These are phyloP conservation scores for Aspergillus ellipticus DNA, from an alignment of 495 filamentous ascomycete genomes.

Conservation along the genomic window DNA sequence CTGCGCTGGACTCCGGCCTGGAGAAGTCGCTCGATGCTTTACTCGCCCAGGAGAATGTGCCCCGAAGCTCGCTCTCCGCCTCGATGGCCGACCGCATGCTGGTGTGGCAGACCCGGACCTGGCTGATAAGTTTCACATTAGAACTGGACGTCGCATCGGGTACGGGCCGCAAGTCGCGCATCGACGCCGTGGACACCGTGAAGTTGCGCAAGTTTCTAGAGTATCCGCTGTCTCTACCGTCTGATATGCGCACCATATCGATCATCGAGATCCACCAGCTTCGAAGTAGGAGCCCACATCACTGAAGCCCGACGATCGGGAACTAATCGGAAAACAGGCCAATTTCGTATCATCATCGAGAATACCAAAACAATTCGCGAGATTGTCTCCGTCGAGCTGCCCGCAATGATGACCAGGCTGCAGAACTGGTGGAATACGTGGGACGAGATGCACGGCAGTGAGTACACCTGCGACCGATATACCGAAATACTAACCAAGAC, in stretches of 20 bases:
- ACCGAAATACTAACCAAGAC: background rate
- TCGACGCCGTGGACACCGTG: constrained; percentile 36
- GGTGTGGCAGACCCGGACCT: constrained; percentile 41
- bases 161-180: constrained; percentile 41
- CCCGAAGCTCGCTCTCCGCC: constrained; percentile 38
- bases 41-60: constrained; percentile 31
- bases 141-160: constrained; percentile 43
- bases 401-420: constrained; percentile 34
- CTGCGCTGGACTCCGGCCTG: constrained; percentile 38
- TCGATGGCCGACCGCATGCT: constrained; percentile 39
- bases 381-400: constrained; percentile 31
- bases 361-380: constrained; percentile 25
- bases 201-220: constrained; percentile 40
- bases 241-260: constrained; percentile 39
- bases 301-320: background rate
- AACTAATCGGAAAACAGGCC: constrained; percentile 13
- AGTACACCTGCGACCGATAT: background rate
- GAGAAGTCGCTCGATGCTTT: constrained; percentile 41
- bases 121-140: constrained; percentile 41
- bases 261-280: constrained; percentile 44
- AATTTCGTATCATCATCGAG: constrained; percentile 33
- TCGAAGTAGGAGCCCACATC: constrained; percentile 21
- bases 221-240: constrained; percentile 40
- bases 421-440: constrained; percentile 40
- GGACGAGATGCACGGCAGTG: constrained; percentile 44